Evolutionary conservation across 139 green algal genomes (phyloP), one percentile per base, ranked within the genome.

Genomic region (Micromonas commoda): DNA sequence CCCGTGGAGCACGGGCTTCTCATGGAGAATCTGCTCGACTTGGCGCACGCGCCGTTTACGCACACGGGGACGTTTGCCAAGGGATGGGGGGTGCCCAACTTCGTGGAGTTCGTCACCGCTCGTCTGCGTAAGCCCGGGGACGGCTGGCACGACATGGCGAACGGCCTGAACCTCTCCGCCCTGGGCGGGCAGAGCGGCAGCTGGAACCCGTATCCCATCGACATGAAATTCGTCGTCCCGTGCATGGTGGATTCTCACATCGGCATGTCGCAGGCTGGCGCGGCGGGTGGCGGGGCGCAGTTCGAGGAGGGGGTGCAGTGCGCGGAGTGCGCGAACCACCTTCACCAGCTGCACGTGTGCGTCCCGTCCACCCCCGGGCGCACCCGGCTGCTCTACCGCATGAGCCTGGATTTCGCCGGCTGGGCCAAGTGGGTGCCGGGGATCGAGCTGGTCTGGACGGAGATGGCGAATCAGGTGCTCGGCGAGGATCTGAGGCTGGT

Each of bases 141-240:
- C 31, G 66, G 66, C 20, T 73, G 66, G 66, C 66, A 73, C 13
- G 66, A 73, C 33, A 73, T 73, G 32, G 33, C 32, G 31, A 45
- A 13, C 6, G 34, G 34, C 26, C 82, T 63, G 85, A 88, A 75
- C 73, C 83, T 2, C 5, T 76, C 84, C 57, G 57, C 60, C 19
- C 38, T 77, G 65, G 78, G 81, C 21, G 21, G 89, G 29, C 79
- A 94, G 65, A 81, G 80, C 1, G 95, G 95, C 64, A 82, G 88
- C 70, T 99, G 95, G 95, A 90, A 99, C 73, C 95, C 95, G 16
- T 99, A 99, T 86, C 95, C 95, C 31, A 99, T 99, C 60, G 85
- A 95, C 79, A 99, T 99, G 95, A 85, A 87, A 33, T 99, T 99
- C 82, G 82, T 95, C 73, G 91, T 94, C 34, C 95, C 95, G 1